Conservation (phyloP, 768 basidiomycete species). For the Tricholoma furcatifolium region DNA sequence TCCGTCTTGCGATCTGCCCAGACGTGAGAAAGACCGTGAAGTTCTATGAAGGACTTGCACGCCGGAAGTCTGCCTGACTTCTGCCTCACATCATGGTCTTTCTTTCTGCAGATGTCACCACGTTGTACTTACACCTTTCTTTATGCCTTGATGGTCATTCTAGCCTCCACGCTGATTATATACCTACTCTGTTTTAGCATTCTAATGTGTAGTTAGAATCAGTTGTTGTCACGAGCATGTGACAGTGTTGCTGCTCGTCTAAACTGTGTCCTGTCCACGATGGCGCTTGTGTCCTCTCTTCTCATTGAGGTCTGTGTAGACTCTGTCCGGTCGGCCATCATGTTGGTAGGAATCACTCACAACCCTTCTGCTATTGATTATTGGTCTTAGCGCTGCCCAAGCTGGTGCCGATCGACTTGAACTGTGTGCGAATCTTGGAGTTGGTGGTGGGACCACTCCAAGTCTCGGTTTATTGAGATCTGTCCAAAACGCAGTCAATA, state of each 20-base stretch:
- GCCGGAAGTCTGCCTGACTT: conserved; percentile 2
- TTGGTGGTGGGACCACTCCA: conserved; percentile 83
- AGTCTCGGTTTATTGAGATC: conserved; percentile 68
- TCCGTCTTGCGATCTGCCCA: conserved; percentile 69
- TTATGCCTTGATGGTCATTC: not conserved
- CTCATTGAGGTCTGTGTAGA: conserved; percentile 73
- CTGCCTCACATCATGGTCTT: not conserved
- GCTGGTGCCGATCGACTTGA: conserved; percentile 80
- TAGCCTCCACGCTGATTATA: no score
- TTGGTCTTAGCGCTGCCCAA: conserved; percentile 53
- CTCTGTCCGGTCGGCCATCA: conserved; percentile 68
- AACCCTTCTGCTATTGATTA: conserved; percentile 8
- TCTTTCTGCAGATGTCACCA: no score
- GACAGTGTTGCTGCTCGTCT: not conserved
- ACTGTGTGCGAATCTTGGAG: conserved; percentile 64
- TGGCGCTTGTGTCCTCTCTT: conserved; percentile 19
- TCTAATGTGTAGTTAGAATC: no score
- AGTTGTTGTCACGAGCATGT: not conserved
- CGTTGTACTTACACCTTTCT: not conserved
- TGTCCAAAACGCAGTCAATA: conserved; percentile 47
- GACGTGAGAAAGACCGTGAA: conserved; percentile 54
- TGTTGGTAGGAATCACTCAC: conserved; percentile 38
- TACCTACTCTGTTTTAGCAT: no score
- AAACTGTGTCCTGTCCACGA: not conserved
- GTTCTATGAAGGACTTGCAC: conserved; percentile 51